Evolutionary conservation across 306 rosid genomes (phyloP).

Genomic region (Malus fusca): DNA sequence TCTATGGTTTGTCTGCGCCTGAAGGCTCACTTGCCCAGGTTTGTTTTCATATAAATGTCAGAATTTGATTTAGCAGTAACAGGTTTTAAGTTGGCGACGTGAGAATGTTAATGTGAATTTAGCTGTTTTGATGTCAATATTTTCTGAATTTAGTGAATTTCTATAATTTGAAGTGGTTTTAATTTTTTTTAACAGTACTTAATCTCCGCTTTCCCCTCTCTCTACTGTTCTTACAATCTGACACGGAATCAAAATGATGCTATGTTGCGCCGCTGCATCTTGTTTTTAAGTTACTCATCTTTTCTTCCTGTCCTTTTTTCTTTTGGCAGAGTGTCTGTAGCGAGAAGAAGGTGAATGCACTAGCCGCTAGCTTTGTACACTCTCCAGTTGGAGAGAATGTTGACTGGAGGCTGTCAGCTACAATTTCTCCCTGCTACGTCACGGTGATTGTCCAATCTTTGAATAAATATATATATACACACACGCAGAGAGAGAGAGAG

Average conservation of each 20-base stretch:
- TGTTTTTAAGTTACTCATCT: neutral
- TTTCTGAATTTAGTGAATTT: neutral
- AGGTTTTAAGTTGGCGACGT: constrained; percentile 13
- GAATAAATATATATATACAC: neutral
- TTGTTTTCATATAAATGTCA: constrained; percentile 20
- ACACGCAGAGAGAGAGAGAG: too few relatives aligned
- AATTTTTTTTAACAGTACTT: neutral
- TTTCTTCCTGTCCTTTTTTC: constrained; percentile 7
- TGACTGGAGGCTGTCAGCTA: constrained; percentile 93
- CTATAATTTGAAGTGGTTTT: neutral
- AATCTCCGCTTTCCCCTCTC: neutral
- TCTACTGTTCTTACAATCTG: neutral
- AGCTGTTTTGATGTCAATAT: neutral
- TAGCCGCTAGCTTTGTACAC: constrained; percentile 82
- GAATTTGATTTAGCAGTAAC: constrained; percentile 9
- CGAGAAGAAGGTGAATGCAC: constrained; percentile 83
- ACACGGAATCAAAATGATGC: neutral
- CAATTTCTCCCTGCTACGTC: constrained; percentile 89
- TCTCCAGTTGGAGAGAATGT: constrained; percentile 86
- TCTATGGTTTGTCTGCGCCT: constrained; percentile 82
- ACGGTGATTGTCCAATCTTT: constrained; percentile 51
- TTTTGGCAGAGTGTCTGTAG: constrained; percentile 67
- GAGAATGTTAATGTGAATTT: neutral
- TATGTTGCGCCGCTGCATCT: neutral
- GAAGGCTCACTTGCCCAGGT: constrained; percentile 99